Conservation (phyloP, 345 rosid species). For the Cardamine resedifolia region DNA sequence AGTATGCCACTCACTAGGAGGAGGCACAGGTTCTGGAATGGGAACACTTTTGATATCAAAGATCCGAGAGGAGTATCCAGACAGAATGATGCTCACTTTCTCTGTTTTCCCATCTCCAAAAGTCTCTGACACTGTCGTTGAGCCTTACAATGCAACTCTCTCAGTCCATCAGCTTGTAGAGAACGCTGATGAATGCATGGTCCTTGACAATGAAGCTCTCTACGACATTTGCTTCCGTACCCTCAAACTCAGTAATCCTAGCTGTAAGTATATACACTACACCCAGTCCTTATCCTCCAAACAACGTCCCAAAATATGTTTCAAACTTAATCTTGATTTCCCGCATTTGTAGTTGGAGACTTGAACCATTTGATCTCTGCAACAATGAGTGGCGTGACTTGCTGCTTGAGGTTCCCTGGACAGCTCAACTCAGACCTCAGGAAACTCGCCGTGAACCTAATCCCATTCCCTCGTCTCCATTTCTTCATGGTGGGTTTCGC, state of each 20-base stretch:
- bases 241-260: slow-evolving; percentile 29
- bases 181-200: slow-evolving; percentile 34
- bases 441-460: slow-evolving; percentile 27
- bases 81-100: slow-evolving; percentile 34
- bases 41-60: slow-evolving; percentile 30
- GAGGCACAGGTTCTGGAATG: slow-evolving; percentile 31
- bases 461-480: slow-evolving; percentile 36
- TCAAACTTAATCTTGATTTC: not conserved
- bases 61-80: slow-evolving; percentile 30
- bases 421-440: slow-evolving; percentile 29
- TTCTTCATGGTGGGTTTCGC: slow-evolving; percentile 35
- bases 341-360: slow-evolving; percentile 18
- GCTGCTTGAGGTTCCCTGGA: slow-evolving; percentile 30
- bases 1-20: slow-evolving; percentile 30
- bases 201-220: slow-evolving; percentile 28
- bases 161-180: slow-evolving; percentile 30
- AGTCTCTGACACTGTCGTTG: slow-evolving; percentile 31
- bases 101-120: slow-evolving; percentile 33
- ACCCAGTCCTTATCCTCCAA: not conserved
- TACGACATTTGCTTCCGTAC: slow-evolving; percentile 31
- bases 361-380: slow-evolving; percentile 30
- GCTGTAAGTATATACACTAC: slow-evolving; percentile 28
- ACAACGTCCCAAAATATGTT: not conserved
- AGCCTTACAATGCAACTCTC: slow-evolving; percentile 30
- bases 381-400: slow-evolving; percentile 30